A percentile compares a stretch with the other conserved stretches of the same genome.
These are phyloP conservation scores for Xylaria sp. DNA, from an alignment of 2,329 filamentous ascomycete species.

Conservation along the genomic window DNA sequence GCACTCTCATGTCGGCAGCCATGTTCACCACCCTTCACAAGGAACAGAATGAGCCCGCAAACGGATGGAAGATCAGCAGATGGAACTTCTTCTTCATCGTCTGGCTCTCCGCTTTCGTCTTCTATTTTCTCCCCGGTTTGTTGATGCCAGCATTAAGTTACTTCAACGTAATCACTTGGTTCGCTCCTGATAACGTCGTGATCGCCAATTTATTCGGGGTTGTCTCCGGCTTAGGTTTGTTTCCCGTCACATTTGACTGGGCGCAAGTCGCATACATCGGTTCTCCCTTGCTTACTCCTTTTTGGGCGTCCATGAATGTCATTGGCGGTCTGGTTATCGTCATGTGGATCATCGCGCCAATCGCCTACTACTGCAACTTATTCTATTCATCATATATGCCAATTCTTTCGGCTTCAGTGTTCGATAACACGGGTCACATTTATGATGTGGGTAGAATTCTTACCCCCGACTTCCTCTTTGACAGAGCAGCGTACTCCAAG, in stretches of 20 bases:
- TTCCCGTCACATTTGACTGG: slow-evolving; percentile 91
- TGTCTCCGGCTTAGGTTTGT: slow-evolving; percentile 80
- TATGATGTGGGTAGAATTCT: slow-evolving; percentile 85
- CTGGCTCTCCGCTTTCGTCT: slow-evolving; percentile 73
- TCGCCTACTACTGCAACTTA: slow-evolving; percentile 80
- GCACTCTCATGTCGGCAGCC: slow-evolving; percentile 83
- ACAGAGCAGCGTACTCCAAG: slow-evolving; percentile 74
- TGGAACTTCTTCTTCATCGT: slow-evolving; percentile 84
- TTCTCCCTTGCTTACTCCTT: slow-evolving; percentile 81
- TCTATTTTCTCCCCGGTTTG: slow-evolving; percentile 85
- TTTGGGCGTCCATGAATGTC: slow-evolving; percentile 86
- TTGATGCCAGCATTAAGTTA: slow-evolving; percentile 85
- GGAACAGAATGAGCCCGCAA: slow-evolving; percentile 79
- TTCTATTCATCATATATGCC: slow-evolving; percentile 86
- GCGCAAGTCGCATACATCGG: slow-evolving; percentile 88
- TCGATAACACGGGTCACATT: slow-evolving; percentile 79
- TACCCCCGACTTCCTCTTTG: slow-evolving; percentile 78
- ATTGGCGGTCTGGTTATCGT: slow-evolving; percentile 79
- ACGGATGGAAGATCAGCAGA: slow-evolving; percentile 81
- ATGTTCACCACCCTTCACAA: slow-evolving; percentile 90
- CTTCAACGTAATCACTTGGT: slow-evolving; percentile 89
- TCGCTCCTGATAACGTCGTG: slow-evolving; percentile 84
- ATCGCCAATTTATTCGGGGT: slow-evolving; percentile 87
- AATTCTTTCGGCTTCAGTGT: slow-evolving; percentile 82
- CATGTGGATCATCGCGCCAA: slow-evolving; percentile 83